phyloP scores from a whole-genome alignment of 805 yeast species.

The Wickerhamomyces sydowiorum region DNA sequence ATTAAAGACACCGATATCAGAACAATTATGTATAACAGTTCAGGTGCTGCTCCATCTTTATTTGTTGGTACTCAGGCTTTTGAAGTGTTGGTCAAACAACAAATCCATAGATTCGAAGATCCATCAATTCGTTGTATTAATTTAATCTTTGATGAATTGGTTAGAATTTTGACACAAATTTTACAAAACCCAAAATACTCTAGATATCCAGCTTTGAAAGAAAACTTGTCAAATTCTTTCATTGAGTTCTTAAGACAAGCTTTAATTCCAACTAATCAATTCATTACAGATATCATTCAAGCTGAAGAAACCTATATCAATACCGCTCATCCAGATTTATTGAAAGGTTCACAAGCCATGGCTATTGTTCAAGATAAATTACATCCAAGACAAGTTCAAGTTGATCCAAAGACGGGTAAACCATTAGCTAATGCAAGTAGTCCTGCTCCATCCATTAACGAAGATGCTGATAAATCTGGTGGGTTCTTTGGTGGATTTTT shows the following conservation, averaged over 20 bases:
- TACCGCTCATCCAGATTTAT: slow-evolving; percentile 95
- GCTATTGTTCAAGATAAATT: slow-evolving; percentile 82
- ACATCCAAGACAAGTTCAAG: slow-evolving; percentile 64
- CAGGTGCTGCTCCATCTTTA: slow-evolving; percentile 93
- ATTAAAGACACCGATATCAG: slow-evolving; percentile 93
- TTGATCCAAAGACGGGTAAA: slow-evolving; percentile 89
- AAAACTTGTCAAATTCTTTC: slow-evolving; percentile 74
- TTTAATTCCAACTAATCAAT: slow-evolving; percentile 76
- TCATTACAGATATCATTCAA: slow-evolving; percentile 75
- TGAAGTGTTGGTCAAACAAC: slow-evolving; percentile 92
- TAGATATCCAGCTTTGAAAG: slow-evolving; percentile 88
- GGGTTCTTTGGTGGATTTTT: slow-evolving; percentile 97
- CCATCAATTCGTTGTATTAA: slow-evolving; percentile 86
- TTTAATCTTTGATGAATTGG: slow-evolving; percentile 90
- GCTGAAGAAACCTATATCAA: slow-evolving; percentile 93
- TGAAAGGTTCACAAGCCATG: slow-evolving; percentile 95
- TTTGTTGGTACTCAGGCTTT: slow-evolving; percentile 97
- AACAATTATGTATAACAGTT: slow-evolving; percentile 93
- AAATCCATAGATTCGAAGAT: slow-evolving; percentile 89
- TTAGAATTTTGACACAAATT: slow-evolving; percentile 81
- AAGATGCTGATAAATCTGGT: slow-evolving; percentile 39
- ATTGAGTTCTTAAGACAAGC: slow-evolving; percentile 76
- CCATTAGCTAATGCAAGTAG: slow-evolving; percentile 44
- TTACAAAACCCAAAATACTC: slow-evolving; percentile 74
- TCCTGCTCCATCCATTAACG: slow-evolving; percentile 25